Evolutionary conservation across 2,329 filamentous ascomycete genomes (phyloP).

Genomic region (Nemania abortiva): DNA sequence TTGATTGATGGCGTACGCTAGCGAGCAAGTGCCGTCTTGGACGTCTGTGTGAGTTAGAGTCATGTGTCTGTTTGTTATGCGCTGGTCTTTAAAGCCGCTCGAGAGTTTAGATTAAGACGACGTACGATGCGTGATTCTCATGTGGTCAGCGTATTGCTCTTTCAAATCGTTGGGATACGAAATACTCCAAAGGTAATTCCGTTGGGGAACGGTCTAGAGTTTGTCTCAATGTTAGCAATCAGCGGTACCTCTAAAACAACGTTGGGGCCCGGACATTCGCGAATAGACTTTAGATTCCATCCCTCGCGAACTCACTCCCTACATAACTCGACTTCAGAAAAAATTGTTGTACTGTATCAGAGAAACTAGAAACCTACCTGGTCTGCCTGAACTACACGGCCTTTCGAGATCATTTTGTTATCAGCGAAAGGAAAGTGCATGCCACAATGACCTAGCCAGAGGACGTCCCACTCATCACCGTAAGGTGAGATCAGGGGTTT

Average conservation of each 20-base stretch:
- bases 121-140: constrained; percentile 56
- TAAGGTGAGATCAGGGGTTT: constrained; percentile 43
- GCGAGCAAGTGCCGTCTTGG: constrained; percentile 56
- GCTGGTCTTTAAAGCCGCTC: too few species aligned
- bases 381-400: constrained; percentile 49
- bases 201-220: constrained; percentile 53
- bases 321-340: too few species aligned
- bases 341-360: not conserved
- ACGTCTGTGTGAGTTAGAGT: constrained; percentile 41
- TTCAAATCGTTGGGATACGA: constrained; percentile 54
- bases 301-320: too few species aligned
- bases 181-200: constrained; percentile 51
- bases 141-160: constrained; percentile 56
- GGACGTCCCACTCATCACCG: constrained; percentile 64
- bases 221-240: not conserved
- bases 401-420: constrained; percentile 45
- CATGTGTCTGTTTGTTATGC: too few species aligned
- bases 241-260: not conserved
- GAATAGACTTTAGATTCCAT: too few species aligned
- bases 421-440: constrained; percentile 49
- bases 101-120: not conserved
- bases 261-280: not conserved
- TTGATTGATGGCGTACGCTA: constrained; percentile 61
- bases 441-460: constrained; percentile 65
- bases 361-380: constrained; percentile 31